Base-by-base conservation (phyloP, 2,329 filamentous ascomycete species). In the Onygenales sp. region DNA sequence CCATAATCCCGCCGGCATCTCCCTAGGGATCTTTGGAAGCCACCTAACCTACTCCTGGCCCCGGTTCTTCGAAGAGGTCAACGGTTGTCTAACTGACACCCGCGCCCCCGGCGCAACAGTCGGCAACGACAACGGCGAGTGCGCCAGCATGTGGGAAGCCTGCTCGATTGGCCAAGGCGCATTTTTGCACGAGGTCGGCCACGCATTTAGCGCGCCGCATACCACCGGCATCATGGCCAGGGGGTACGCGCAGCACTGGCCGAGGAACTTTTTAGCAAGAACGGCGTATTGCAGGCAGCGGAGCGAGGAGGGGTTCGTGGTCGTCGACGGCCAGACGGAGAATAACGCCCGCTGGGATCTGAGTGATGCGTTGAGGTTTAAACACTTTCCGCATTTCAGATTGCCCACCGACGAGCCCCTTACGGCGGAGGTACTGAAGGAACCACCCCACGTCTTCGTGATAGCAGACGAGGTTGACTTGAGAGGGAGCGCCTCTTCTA, bases 201-300 rank as follows among this genome's bases (percentile, higher is more conserved):
- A 68, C 58, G 68, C 69, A 13, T 69, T 71, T 56, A 66, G 66
- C 4, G 66, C 62, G 6, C 57, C 61, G 10, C 63, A 69, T 51
- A 62, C 61, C 10, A 58, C 58, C 7, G 67, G 65, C 0, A 69
- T 69, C 41, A 69, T 60, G 74, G 63, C 56, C 13, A 61, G 72
- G 42, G 72, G 71, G 0, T 75, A 73, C 57, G 64, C 68, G 7
- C 63, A 66, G 6, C 61, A 72, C 51, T 77, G 75, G 75, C 65
- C 67, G 0, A 68, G 69, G 50, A 69, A 68, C 54, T 77, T 78
- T 51, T 54, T 78, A 1, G 54, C 66, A 1, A 59, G 60, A 27
- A 68, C 64, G 4, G 63, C 61, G 9, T 64, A 64, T 44, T 61
- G 58, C 2, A 53, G 43, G 0, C 59, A 60, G n/a, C 13, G 38